Base-by-base conservation (phyloP, 2,329 filamentous ascomycete genomes). In the Didymella segeticola region DNA sequence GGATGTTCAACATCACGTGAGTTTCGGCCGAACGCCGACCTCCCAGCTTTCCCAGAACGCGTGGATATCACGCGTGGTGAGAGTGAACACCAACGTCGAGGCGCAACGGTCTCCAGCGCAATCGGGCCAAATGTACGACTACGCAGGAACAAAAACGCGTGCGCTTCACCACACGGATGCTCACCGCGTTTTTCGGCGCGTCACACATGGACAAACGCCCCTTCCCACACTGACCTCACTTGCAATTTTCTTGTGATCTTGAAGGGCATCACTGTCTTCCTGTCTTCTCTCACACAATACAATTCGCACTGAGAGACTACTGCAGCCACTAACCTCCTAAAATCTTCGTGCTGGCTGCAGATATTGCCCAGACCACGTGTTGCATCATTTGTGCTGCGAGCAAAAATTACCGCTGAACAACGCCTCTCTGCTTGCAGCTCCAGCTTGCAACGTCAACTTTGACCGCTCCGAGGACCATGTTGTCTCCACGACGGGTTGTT, bases 401-500 rank as follows among this genome's bases (percentile, higher is more conserved):
- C n/a, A n/a, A n/a, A n/a, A n/a, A n/a, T n/a, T n/a, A n/a, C n/a
- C n/a, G n/a, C n/a, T n/a, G n/a, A n/a, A n/a, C n/a, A n/a, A n/a
- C n/a, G n/a, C n/a, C n/a, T n/a, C n/a, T n/a, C 22, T 5, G 3
- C 19, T 4, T 15, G 22, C 33, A 20, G 5, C 19, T n/a, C 25
- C n/a, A 26, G 10, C 25, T 10, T 5, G 10, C 25, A 5, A 26
- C 25, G 10, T 26, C 25, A 26, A 10, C 10, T 5, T 26, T 5
- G 10, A 10, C 5, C 5, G 25, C 25, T 23, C 20, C n/a, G n/a
- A 27, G 7, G n/a, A 15, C 17, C 0, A 54, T 54, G 51, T 9
- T 34, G 14, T 49, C 51, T 4, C 33, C 51, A 26, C 33, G 45
- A 15, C 39, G 51, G 15, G 19, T 69, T 3, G 47, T 64, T 1